Base-by-base conservation (phyloP, 2,329 filamentous ascomycete genomes). In the Dactylellina cionopaga region DNA sequence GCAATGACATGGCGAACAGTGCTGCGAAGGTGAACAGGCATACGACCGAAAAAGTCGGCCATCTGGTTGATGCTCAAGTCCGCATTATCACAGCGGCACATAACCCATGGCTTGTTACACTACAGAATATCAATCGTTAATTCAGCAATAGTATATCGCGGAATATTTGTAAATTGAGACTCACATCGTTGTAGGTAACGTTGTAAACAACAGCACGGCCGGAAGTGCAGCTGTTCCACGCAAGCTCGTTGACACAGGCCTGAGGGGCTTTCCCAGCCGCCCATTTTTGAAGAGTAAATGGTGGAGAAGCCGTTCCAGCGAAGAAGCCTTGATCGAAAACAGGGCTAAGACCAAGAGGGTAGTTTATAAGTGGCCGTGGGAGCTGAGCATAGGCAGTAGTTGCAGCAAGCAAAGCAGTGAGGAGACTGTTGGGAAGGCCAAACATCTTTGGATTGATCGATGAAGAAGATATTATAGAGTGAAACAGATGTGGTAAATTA, bases 41-140 rank as follows among this genome's bases (percentile, higher is more conserved):
- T 66, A 19, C 63, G 63, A 31, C 63, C 63, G 27, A 66, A 66
- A 17, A 58, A 66, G n/a, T 66, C 51, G 2, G 63, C 43, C 63
- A 66, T 66, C 35, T 59, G 63, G 25, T 58, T 56, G 35, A 66
- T 66, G 15, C 63, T 66, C 52, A 66, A 52, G 39, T 66, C 63
- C 33, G 63, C 63, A 52, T 66, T 66, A 2, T 66, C 63, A 35
- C 51, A 66, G 52, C 63, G 63, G 24, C 63, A 66, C 52, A 66
- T 58, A 15, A 66, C 43, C 63, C 63, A 66, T 33, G 63, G 63
- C 3, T 27, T 58, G 5, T 17, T 27, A 11, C 63, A 66, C 63
- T 66, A 44, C 2, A 17, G n/a, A n/a, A 19, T 13, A 5, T 25
- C n/a, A 35, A 52, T 19, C n/a, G 43, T 52, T 41, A 15, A 25